These are phyloP conservation scores for Aspergillus biplanus DNA, from an alignment of 495 filamentous ascomycete genomes.

Conservation along the genomic window DNA sequence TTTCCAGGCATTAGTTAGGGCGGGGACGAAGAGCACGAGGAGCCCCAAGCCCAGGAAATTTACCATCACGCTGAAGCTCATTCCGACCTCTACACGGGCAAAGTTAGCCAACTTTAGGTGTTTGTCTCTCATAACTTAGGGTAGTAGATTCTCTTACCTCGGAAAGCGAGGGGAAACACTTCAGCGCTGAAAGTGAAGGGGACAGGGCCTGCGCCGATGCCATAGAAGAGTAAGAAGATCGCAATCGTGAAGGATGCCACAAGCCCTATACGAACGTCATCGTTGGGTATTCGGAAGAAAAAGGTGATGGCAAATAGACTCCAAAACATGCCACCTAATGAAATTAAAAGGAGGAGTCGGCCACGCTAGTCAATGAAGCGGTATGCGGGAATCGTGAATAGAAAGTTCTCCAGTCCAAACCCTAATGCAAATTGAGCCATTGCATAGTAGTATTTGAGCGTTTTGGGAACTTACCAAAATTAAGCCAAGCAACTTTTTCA, in stretches of 20 bases:
- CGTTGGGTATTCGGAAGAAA: slow-evolving; percentile 24
- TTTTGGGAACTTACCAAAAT: too few species aligned
- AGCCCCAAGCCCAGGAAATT: slow-evolving; percentile 52
- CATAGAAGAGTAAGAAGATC: slow-evolving; percentile 27
- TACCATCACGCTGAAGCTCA: slow-evolving; percentile 70
- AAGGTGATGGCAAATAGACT: too few species aligned
- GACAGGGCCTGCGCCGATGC: slow-evolving; percentile 29
- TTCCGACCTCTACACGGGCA: slow-evolving; percentile 57
- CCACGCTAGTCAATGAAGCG: too few species aligned
- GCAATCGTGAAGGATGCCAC: slow-evolving; percentile 23
- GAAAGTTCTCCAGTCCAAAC: too few species aligned
- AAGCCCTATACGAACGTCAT: slow-evolving; percentile 14
- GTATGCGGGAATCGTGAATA: too few species aligned
- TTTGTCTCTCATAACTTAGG: neutral
- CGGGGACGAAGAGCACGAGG: slow-evolving; percentile 31
- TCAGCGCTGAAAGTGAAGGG: slow-evolving; percentile 54
- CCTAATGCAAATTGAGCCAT: too few species aligned
- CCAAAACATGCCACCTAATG: too few species aligned
- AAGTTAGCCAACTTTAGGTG: too few species aligned
- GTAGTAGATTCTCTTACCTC: slow-evolving; percentile 36
- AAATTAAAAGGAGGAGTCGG: too few species aligned
- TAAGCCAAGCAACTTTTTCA: slow-evolving; percentile 52
- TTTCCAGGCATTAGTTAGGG: slow-evolving; percentile 21
- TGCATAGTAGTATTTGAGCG: too few species aligned
- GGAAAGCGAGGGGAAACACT: slow-evolving; percentile 71